phyloP scores from a whole-genome alignment of 78 protist species.

The Tieghemostelium lacteum region DNA sequence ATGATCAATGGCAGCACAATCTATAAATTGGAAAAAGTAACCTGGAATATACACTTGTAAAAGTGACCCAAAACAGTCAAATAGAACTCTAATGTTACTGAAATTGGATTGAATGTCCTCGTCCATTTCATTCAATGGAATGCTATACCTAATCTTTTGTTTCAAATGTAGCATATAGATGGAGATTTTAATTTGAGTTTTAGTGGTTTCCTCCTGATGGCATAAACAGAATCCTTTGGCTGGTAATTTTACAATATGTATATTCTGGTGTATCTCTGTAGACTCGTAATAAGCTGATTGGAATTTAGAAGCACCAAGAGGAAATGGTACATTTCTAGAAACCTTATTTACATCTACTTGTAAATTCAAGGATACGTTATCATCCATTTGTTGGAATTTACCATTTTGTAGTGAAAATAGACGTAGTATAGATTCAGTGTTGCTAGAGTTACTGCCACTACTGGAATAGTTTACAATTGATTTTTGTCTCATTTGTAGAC shows the following conservation, averaged over 20 bases:
- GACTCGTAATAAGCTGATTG: not conserved
- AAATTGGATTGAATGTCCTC: not conserved
- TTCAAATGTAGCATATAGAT: conserved; percentile 48
- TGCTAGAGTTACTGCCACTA: not conserved
- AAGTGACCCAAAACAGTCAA: conserved; percentile 39
- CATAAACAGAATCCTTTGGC: conserved; percentile 42
- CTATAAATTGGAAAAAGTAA: conserved; percentile 47
- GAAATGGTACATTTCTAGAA: conserved; percentile 35
- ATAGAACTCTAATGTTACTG: conserved; percentile 29
- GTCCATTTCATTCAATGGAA: conserved; percentile 48
- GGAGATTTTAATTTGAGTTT: conserved; percentile 31
- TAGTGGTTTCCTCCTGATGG: conserved; percentile 59
- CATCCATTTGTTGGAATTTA: not conserved
- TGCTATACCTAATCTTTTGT: conserved; percentile 48
- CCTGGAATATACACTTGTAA: conserved; percentile 58
- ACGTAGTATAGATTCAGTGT: not conserved
- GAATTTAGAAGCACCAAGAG: not conserved
- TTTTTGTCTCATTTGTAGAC: conserved; percentile 10
- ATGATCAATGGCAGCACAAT: conserved; percentile 60
- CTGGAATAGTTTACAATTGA: not conserved
- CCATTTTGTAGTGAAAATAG: not conserved
- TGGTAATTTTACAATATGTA: conserved; percentile 46
- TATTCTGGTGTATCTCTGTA: conserved; percentile 20
- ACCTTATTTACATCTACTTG: conserved; percentile 8
- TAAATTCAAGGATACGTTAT: conserved; percentile 15